phyloP scores from a whole-genome alignment of 768 basidiomycete species.

The Pleurotus giganteus region DNA sequence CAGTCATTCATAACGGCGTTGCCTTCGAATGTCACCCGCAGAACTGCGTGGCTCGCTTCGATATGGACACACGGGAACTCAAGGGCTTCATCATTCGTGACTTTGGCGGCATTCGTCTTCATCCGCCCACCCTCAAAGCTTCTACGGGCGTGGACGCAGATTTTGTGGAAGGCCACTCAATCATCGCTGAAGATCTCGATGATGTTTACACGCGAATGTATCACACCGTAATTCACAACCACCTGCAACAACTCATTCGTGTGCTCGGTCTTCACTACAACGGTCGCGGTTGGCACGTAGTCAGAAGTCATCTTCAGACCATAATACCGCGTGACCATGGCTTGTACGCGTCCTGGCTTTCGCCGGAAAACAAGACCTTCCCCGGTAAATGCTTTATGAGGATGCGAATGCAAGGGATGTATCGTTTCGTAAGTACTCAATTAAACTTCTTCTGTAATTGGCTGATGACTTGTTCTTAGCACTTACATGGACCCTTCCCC shows the following conservation, averaged over 20 bases:
- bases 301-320: slow-evolving; percentile 40
- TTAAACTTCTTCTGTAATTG: not conserved
- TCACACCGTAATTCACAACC: slow-evolving; percentile 58
- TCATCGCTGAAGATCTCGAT: slow-evolving; percentile 47
- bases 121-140: slow-evolving; percentile 45
- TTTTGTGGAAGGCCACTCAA: slow-evolving; percentile 45
- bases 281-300: slow-evolving; percentile 51
- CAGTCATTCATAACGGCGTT: slow-evolving; percentile 52
- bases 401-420: slow-evolving; percentile 56
- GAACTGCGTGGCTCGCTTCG: slow-evolving; percentile 56
- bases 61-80: slow-evolving; percentile 43
- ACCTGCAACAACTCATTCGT: slow-evolving; percentile 57
- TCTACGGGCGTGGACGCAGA: slow-evolving; percentile 51
- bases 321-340: slow-evolving; percentile 45
- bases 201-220: slow-evolving; percentile 59
- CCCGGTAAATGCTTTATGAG: slow-evolving; percentile 57
- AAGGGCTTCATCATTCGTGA: slow-evolving; percentile 58
- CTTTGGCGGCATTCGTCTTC: slow-evolving; percentile 55
- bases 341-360: slow-evolving; percentile 49
- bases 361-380: slow-evolving; percentile 43
- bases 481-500: slow-evolving; percentile 52
- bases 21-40: slow-evolving; percentile 62
- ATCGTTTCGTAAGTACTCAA: slow-evolving; percentile 46
- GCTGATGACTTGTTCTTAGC: slow-evolving; percentile 29
- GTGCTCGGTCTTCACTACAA: slow-evolving; percentile 57